Evolutionary conservation across 2,329 filamentous ascomycete species (phyloP), one percentile per base, ranked within the genome.

Genomic region (Botrytis fabae): DNA sequence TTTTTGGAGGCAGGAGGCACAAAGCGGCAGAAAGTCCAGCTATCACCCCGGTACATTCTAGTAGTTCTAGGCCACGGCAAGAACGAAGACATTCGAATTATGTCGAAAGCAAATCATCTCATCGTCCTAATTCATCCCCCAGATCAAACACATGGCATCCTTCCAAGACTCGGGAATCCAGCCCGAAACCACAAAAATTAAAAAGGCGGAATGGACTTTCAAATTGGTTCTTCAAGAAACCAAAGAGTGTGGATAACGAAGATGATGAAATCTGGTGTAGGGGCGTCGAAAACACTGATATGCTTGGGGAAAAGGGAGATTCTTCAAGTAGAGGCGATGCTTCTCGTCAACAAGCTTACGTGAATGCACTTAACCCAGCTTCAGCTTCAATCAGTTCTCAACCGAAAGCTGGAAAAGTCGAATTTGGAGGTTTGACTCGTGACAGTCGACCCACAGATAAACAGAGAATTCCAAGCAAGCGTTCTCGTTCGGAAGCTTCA

Each of bases 281-380:
- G 8, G 61, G 61, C 5, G 38, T 0, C 1, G 16, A 1, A 1
- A 4, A 1, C 0, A 8, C 25, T 10, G 16, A 14, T 10, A 62
- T 28, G n/a, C 61, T 20, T 63, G 25, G 18, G 16, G 4, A 4
- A 22, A 16, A 63, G 4, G 4, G 4, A 0, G 18, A 20, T 42
- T 40, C 2, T n/a, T 7, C 61, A 42, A 42, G 8, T 0, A 63
- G 25, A 44, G 38, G 28, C 1, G 4, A 6, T 12, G 18, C 16
- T 1, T 42, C 38, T 20, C 14, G 16, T 20, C n/a, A 40, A 44
- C 6, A 25, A 62, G 38, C 4, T 7, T 35, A 35, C 35, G 35
- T 35, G 35, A 7, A 35, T 35, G 35, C 35, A 35, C 4, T 35
- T 35, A 35, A 35, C 4, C 35, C 35, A 35, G 35, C 7, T 35